phyloP scores from a whole-genome alignment of 2,329 filamentous ascomycete species.

The Ascochyta viciae-villosae region DNA sequence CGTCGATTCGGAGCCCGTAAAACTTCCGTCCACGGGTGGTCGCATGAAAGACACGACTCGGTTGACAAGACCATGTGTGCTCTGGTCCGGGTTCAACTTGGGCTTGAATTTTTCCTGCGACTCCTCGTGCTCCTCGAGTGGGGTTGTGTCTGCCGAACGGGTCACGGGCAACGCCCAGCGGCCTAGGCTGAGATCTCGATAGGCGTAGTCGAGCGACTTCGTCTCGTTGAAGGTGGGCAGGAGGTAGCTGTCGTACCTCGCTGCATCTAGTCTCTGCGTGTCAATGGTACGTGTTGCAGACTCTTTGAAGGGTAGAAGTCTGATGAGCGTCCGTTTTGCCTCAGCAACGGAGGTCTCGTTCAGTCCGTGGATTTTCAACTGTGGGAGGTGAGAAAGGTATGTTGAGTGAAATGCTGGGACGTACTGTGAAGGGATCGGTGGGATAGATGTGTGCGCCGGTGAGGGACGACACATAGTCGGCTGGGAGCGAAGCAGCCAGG shows the following conservation, averaged over 20 bases:
- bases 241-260: conserved; percentile 23
- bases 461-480: conserved; percentile 24
- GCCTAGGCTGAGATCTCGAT: conserved; percentile 29
- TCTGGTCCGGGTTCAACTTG: background rate
- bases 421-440: conserved; percentile 24
- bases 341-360: conserved; percentile 31
- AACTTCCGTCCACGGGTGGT: conserved; percentile 2
- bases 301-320: conserved; percentile 34
- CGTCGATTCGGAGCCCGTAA: background rate
- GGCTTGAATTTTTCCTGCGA: background rate
- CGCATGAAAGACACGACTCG: conserved; percentile 4
- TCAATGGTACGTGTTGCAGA: conserved; percentile 25
- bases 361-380: conserved; percentile 42
- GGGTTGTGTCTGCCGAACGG: conserved; percentile 3
- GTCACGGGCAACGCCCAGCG: conserved; percentile 36
- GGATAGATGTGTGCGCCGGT: conserved; percentile 32
- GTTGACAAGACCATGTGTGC: conserved; percentile 5
- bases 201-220: conserved; percentile 30
- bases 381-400: conserved; percentile 6
- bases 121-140: background rate
- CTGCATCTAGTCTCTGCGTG: conserved; percentile 22
- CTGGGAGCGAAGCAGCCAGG: conserved; percentile 9
- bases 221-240: conserved; percentile 26
- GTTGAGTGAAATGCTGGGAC: background rate
- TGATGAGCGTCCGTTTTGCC: conserved; percentile 38